Base-by-base conservation (phyloP, 768 basidiomycete species). In the Lactarius deliciosus region DNA sequence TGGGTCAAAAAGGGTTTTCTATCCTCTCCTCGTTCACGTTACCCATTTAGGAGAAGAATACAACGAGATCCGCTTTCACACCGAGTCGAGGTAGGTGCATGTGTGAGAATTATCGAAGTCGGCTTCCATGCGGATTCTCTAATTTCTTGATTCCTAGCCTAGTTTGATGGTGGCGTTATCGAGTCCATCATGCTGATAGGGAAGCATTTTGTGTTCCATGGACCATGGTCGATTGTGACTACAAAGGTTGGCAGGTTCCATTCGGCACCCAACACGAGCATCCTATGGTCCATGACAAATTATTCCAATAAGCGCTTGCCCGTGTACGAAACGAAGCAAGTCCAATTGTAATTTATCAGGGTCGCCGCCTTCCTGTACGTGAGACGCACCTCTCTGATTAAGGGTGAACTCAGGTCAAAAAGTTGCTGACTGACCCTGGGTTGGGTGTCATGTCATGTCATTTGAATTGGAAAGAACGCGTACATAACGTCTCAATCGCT, bases 111-210 rank as follows among this genome's bases (percentile, higher is more conserved):
- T 9, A n/a, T 45, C 8, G 57, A 41, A 22, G 57, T 41, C 36
- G 6, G 25, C 9, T 36, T 10, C 45, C 64, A 59, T 53, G 57
- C 30, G 64, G 25, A 55, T 62, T 61, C 60, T 53, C 32, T 34
- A 18, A 56, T 32, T 56, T 56, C 30, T 32, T 54, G 25, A 6
- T 28, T 54, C 30, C 4, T 20, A 20, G 40, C 36, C 6, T 41
- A 8, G n/a, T 38, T 58, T 62, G 60, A 66, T 66, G 40, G 65
- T 66, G 65, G 65, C 65, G 65, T 40, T 34, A 11, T 58, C 38
- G 22, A 57, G 61, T 20, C 57, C 30, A 38, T 53, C 15, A 15
- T 5, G 28, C 47, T 50, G 61, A 63, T 63, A 50, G 28, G 30
- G 47, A 40, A 43, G 32, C 28, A 28, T 15, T 6, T 50, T 34